phyloP scores from a whole-genome alignment of 2,329 filamentous ascomycete genomes.

The Akanthomyces uredinophilus region DNA sequence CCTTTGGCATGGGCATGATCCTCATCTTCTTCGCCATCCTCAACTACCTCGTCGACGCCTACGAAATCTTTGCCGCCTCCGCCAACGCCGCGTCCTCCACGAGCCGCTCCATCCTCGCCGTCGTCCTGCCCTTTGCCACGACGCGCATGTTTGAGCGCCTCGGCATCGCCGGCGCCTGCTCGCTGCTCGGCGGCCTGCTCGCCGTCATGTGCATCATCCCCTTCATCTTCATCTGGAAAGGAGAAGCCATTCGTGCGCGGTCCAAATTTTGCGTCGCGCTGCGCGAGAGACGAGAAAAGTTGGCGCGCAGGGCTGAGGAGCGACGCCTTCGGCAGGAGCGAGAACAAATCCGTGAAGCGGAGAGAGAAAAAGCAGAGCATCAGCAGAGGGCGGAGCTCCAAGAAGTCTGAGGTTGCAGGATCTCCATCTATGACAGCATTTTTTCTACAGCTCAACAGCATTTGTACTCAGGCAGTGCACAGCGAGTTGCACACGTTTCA shows the following conservation, averaged over 20 bases:
- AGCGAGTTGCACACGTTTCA: neutral
- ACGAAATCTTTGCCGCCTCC: slow-evolving; percentile 61
- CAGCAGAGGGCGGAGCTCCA: neutral
- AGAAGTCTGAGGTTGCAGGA: neutral
- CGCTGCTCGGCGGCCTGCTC: slow-evolving; percentile 46
- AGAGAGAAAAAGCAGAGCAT: neutral
- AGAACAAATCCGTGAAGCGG: slow-evolving; percentile 20
- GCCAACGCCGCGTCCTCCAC: slow-evolving; percentile 81
- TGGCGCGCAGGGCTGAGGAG: slow-evolving; percentile 36
- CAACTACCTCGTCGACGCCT: slow-evolving; percentile 64
- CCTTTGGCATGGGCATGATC: slow-evolving; percentile 58
- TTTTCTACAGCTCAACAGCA: neutral
- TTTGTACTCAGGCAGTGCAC: neutral
- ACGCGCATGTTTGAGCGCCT: slow-evolving; percentile 44
- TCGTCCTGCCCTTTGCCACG: slow-evolving; percentile 57
- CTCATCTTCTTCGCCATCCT: slow-evolving; percentile 60
- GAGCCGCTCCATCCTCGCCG: slow-evolving; percentile 90
- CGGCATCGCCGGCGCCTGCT: slow-evolving; percentile 45
- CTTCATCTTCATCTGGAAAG: slow-evolving; percentile 51
- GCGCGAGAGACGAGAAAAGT: slow-evolving; percentile 43
- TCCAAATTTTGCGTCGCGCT: slow-evolving; percentile 60
- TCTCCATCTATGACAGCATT: neutral
- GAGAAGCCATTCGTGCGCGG: slow-evolving; percentile 48
- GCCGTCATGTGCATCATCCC: slow-evolving; percentile 46
- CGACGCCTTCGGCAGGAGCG: slow-evolving; percentile 26